Evolutionary conservation across 1,139 yeast species (phyloP).

Genomic region (Candida sojae): DNA sequence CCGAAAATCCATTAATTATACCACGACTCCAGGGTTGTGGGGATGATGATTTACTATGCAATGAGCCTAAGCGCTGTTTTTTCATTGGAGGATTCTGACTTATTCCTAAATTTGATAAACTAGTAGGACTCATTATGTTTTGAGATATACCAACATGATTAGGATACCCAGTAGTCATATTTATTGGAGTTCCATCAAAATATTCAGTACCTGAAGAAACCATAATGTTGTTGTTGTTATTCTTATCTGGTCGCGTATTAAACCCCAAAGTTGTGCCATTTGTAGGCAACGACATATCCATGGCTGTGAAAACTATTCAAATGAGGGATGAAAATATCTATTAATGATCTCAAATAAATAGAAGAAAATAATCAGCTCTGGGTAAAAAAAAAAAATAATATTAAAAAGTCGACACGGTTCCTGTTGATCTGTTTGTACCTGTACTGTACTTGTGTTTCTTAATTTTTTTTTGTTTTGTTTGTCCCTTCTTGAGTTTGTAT

Average conservation of each 20-base stretch:
- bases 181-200: neutral
- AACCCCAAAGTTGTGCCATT: no score
- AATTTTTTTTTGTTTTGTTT: no score
- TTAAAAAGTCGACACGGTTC: no score
- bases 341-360: no score
- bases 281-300: no score
- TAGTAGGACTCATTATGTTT: neutral
- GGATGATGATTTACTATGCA: neutral
- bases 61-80: constrained; percentile 11
- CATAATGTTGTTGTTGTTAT: neutral
- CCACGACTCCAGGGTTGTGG: neutral
- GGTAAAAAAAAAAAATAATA: no score
- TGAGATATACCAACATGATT: neutral
- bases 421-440: no score
- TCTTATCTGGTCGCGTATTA: neutral
- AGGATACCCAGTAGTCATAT: neutral
- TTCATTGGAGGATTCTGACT: constrained; percentile 5
- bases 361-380: no score
- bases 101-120: neutral
- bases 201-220: neutral
- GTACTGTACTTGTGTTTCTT: no score
- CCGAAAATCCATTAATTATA: neutral
- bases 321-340: no score
- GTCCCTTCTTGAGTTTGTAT: neutral
- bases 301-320: no score